Base-by-base conservation (phyloP, 805 yeast species). In the Naumovozyma castellii region DNA sequence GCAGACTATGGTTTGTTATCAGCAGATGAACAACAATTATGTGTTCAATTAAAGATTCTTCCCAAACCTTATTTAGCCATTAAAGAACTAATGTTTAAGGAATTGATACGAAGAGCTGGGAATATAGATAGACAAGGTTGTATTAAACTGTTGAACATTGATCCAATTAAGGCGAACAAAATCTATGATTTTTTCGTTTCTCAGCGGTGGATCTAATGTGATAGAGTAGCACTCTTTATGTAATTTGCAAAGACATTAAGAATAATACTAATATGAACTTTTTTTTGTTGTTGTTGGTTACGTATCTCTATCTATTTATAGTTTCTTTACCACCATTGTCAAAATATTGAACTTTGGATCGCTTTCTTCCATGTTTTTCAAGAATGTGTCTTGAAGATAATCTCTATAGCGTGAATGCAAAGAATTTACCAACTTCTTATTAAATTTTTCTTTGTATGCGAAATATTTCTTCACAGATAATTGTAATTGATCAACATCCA, bases 41-140 rank as follows among this genome's bases (percentile, higher is more conserved):
- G 98, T 64, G 71, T 88, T 3, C 82, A 78, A 36, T 68, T 94
- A 45, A 76, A 94, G 46, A 80, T 94, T 9, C 64, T 83, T 41
- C 98, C 99, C 13, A 90, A 92, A 59, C 94, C 97, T 3, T 92
- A 90, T 55, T 66, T 92, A 44, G 95, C 94, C 2, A 84, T 92
- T 47, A 92, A 92, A 56, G 95, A 85, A 57, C 77, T 85, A 3
- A 62, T 92, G 41, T 86, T 92, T 68, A 76, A 94, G 50, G 96
- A 88, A 56, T 76, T 94, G 25, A 66, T 88, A 31, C 78, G 84
- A 48, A 79, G 83, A 33, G 94, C 94, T 31, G 97, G 97, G 4
- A 64, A 72, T 5, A 59, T 92, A 53, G 84, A 84, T 65, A 81
- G 84, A 63, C 80, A 84, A 54, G 79, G 81, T 14, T 92, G 94